phyloP scores from a whole-genome alignment of 306 rosid genomes.

The Lathyrus oleraceus region DNA sequence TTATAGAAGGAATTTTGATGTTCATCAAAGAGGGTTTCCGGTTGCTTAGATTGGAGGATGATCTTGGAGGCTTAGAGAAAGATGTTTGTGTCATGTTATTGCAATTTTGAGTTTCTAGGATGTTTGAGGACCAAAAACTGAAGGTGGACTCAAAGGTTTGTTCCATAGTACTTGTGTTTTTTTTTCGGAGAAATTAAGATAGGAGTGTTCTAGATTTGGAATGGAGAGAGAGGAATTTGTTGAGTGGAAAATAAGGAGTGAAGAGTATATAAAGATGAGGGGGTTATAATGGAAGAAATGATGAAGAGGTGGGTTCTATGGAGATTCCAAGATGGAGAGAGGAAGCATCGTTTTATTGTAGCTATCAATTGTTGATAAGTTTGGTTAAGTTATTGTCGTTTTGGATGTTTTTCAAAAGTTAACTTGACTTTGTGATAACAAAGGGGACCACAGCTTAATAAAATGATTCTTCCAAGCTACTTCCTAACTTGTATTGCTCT shows the following conservation, averaged over 20 bases:
- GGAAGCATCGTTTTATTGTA: slow-evolving; percentile 41
- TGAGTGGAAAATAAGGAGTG: slow-evolving; percentile 42
- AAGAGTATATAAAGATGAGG: slow-evolving; percentile 22
- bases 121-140: slow-evolving; percentile 15
- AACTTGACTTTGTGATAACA: slow-evolving; percentile 1
- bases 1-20: slow-evolving; percentile 43
- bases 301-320: neutral
- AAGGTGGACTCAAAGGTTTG: slow-evolving; percentile 30
- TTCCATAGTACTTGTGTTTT: slow-evolving; percentile 17
- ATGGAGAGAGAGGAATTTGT: neutral
- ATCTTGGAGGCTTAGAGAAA: slow-evolving; percentile 40
- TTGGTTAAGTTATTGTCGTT: neutral
- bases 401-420: neutral
- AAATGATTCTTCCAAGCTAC: neutral
- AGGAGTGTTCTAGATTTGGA: neutral
- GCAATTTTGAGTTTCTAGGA: neutral
- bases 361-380: neutral
- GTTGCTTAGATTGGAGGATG: slow-evolving; percentile 43
- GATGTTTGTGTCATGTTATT: neutral
- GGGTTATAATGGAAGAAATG: neutral
- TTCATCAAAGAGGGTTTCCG: slow-evolving; percentile 43
- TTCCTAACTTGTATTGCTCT: neutral
- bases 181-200: neutral
- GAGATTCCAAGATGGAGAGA: slow-evolving; percentile 41
- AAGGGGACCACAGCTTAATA: neutral